Evolutionary conservation across 163 green algal genomes (phyloP).

Genomic region (Smithsoniella earleae): DNA sequence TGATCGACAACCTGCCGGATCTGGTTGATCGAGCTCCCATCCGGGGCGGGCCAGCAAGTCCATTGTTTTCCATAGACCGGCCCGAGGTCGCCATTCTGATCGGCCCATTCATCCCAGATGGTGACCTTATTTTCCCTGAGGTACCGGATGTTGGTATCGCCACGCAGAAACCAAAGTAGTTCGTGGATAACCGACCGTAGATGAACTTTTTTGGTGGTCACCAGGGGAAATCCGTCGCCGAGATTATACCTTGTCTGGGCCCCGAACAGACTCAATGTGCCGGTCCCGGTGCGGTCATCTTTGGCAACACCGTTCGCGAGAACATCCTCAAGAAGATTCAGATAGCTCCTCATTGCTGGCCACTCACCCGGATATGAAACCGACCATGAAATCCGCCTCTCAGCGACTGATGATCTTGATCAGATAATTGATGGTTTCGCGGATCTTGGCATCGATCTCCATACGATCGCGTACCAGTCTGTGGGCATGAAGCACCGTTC

Average conservation of each 20-base stretch:
- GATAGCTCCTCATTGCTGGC: too few species aligned
- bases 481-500: too few species aligned
- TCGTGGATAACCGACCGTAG: conserved; percentile 92
- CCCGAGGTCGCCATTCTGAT: conserved; percentile 84
- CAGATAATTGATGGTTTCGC: too few species aligned
- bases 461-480: too few species aligned
- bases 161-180: conserved; percentile 96
- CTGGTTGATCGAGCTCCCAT: conserved; percentile 93
- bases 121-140: conserved; percentile 71
- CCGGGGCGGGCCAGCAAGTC: conserved; percentile 93
- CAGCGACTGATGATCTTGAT: too few species aligned
- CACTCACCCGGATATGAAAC: too few species aligned
- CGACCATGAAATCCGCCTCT: too few species aligned
- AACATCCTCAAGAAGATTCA: conserved; percentile 84
- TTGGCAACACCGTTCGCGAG: conserved; percentile 62
- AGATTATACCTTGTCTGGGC: conserved; percentile 86
- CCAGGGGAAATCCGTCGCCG: conserved; percentile 85
- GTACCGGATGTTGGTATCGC: conserved; percentile 70
- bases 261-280: conserved; percentile 86
- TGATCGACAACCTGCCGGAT: conserved; percentile 74
- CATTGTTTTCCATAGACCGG: conserved; percentile 99
- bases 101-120: conserved; percentile 98
- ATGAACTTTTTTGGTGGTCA: conserved; percentile 95
- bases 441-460: too few species aligned
- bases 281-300: conserved; percentile 91